Evolutionary conservation across 352 stramenopile species (phyloP), one percentile per base, ranked within the genome.

Genomic region (Phytophthora pluvialis): DNA sequence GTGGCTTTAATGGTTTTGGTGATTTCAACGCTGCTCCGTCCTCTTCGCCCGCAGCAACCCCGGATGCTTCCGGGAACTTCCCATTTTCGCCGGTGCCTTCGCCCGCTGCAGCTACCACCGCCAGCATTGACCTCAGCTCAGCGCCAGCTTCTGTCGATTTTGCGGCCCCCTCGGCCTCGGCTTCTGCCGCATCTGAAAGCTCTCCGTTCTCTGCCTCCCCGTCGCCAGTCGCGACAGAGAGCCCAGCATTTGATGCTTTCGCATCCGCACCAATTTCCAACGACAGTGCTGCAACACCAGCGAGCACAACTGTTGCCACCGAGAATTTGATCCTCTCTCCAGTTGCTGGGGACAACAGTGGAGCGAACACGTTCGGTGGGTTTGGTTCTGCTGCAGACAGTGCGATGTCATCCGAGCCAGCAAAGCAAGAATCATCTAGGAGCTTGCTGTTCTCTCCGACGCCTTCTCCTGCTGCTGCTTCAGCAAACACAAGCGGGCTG

Each of bases 271-370:
- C 56, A 28, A 1, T 54, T 31, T 66, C 47, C 15, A 60, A 16
- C 9, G 46, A 64, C 32, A 60, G 13, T 28, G 26, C 29, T 39
- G 47, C 35, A 10, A 33, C 47, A 11, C 26, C 38, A 45, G 42
- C 43, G 16, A 60, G 4, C 7, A 32, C 31, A 28, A 32, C 33
- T 53, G 61, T 45, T 51, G 45, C 32, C 15, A 70, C 46, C 2
- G 58, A 56, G 11, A 65, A 67, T 44, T 71, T 67, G 13, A 53
- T 71, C 11, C 71, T 77, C 13, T 73, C 69, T 50, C 53, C 69
- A 1, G 53, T 60, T 49, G 48, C 64, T 36, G 43, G 38, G 9
- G 54, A 60, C 44, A 64, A 35, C 18, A 60, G 48, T 11, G 21
- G 21, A 36, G 49, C 25, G 11, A 45, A 74, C 36, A 29, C 40